Conservation (phyloP, 176 grass and related monocot species). For the Aegilops tauschii region DNA sequence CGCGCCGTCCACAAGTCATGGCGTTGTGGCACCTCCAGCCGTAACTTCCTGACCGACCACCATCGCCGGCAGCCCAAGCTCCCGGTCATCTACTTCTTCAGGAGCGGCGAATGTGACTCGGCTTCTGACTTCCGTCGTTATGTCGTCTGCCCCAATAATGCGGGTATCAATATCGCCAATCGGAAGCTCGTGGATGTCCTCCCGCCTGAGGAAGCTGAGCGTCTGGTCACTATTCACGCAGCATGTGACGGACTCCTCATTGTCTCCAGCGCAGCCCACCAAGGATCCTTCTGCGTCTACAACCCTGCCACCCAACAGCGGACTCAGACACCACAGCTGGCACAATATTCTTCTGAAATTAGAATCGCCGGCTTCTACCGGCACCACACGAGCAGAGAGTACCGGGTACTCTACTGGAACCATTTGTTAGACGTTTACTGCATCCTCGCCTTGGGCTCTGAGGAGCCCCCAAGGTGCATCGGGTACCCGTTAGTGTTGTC, state of each 20-base stretch:
- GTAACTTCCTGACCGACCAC: neutral
- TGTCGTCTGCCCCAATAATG: neutral
- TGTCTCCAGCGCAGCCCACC: neutral
- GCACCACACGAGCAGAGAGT: neutral
- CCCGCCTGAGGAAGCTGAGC: neutral
- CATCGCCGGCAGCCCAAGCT: neutral
- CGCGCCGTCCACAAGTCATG: neutral
- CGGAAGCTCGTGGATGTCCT: neutral
- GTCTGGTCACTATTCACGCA: neutral
- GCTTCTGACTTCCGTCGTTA: neutral
- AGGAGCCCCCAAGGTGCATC: neutral
- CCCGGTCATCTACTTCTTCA: neutral
- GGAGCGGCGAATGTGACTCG: accelerated
- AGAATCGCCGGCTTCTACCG: neutral
- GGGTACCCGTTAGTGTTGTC: neutral
- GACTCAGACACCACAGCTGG: neutral
- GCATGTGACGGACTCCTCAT: neutral
- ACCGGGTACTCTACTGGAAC: neutral
- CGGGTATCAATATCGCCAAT: neutral
- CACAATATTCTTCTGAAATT: neutral
- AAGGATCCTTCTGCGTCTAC: neutral
- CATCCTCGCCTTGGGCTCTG: neutral
- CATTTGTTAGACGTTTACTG: neutral
- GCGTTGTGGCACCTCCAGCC: neutral
- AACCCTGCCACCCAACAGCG: neutral